Evolutionary conservation across 352 stramenopile species (phyloP), one percentile per base, ranked within the genome.

Genomic region (Elongisporangium prolatum): DNA sequence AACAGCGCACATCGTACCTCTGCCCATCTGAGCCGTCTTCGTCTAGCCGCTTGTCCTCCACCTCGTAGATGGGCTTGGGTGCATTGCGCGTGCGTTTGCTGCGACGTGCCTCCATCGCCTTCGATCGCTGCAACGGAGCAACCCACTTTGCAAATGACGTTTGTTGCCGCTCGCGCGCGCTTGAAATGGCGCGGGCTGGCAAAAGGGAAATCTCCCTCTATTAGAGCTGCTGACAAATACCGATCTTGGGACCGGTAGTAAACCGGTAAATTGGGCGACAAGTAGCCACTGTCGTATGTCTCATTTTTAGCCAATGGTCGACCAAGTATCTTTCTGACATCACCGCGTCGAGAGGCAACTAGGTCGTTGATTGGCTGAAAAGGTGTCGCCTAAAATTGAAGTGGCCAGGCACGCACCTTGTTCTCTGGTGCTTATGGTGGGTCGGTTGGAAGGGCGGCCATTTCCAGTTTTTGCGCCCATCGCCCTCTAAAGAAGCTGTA

Each of bases 1-100:
- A 54, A 59, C 62, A n/a, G 21, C 57, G 17, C 57, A 57, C n/a
- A n/a, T 68, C 59, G 0, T 65, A 61, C 2, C 72, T 59, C 7
- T 70, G 48, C 22, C 68, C 37, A 14, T 56, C 61, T 38, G 61
- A 65, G 2, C 52, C 55, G 9, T 60, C 47, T 3, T 77, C 67
- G 4, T 74, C 60, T 5, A 8, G 4, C 5, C 80, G 84, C 17
- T 49, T 65, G 59, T 89, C 75, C 53, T 83, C 72, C 53, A 90
- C 79, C 56, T 86, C 72, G 66, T 91, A 94, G 22, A 94, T 75
- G 17, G 63, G 56, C 63, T 78, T 88, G 24, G 84, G 84, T 68
- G 77, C 80, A 53, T 72, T 83, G 18, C 83, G 79, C 64, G 80
- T 66, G 20, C 84, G 84, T 22, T 69, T 83, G 58, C 82, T 80